A percentile compares a stretch with the other conserved stretches of the same genome.
Evolutionary conservation across 2,329 filamentous ascomycete species (phyloP).

Genomic region (Esteya vermicola): DNA sequence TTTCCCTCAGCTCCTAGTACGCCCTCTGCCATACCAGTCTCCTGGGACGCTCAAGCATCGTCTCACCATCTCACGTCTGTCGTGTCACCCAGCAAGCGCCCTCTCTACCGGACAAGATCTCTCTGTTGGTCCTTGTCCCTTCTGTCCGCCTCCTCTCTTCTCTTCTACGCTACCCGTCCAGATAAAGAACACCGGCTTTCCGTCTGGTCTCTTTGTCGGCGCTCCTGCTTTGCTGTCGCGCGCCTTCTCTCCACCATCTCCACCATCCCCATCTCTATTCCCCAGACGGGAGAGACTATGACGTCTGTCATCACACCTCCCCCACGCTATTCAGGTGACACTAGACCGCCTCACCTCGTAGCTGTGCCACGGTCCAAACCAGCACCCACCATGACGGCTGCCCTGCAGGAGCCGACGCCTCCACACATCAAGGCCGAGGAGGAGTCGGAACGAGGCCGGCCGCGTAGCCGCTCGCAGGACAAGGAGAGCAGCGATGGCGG

Average conservation of each 20-base stretch:
- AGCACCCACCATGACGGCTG: conserved; percentile 21
- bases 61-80: no score
- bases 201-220: no score
- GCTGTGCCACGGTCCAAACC: conserved; percentile 24
- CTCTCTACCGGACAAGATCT: no score
- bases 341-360: conserved; percentile 20
- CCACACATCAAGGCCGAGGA: conserved; percentile 27
- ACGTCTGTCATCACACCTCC: conserved; percentile 22
- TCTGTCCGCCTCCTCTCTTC: no score
- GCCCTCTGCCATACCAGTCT: no score
- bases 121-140: no score
- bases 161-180: no score
- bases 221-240: no score
- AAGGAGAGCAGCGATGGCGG: conserved; percentile 24
- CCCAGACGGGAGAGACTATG: conserved; percentile 19
- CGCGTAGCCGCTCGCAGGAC: conserved; percentile 26
- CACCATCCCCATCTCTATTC: not conserved
- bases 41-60: no score
- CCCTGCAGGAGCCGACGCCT: conserved; percentile 25
- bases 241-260: no score
- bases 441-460: conserved; percentile 22
- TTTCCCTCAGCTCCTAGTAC: no score
- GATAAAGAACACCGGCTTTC: no score
- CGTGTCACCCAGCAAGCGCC: not conserved
- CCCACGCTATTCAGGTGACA: conserved; percentile 22